Evolutionary conservation across 1,284 basidiomycete species (phyloP).

Genomic region (Golubevia pallescens): DNA sequence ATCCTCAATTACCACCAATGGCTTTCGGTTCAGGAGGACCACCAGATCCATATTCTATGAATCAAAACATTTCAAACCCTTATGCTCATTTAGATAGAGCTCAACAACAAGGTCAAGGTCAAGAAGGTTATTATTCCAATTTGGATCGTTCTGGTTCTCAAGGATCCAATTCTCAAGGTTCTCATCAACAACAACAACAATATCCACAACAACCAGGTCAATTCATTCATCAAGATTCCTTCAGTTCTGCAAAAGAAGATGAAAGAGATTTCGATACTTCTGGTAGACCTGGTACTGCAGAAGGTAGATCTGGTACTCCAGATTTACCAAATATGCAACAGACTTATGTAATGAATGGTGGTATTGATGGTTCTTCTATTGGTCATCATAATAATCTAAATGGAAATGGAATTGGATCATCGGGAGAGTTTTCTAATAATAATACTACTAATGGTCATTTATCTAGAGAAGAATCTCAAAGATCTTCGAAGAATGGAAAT

Average conservation of each 20-base stretch:
- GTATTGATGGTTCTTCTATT: constrained; percentile 4
- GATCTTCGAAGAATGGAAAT: too few species aligned
- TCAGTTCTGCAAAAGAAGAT: neutral
- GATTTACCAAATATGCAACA: constrained; percentile 49
- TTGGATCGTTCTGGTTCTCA: constrained; percentile 17
- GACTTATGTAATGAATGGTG: constrained; percentile 25
- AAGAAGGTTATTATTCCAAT: constrained; percentile 5
- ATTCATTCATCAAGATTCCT: neutral
- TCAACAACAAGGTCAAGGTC: constrained; percentile 13
- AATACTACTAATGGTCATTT: neutral
- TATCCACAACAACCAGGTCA: neutral
- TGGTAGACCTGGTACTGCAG: constrained; percentile 29
- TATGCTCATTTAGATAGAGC: constrained; percentile 50
- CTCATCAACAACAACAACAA: neutral
- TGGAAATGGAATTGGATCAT: too few species aligned
- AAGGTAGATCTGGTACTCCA: constrained; percentile 39
- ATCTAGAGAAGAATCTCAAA: constrained; percentile 4
- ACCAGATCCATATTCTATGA: constrained; percentile 30
- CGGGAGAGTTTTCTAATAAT: too few species aligned
- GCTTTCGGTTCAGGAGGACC: constrained; percentile 33
- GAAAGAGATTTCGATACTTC: constrained; percentile 17
- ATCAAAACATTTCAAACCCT: constrained; percentile 43
- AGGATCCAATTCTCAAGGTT: constrained; percentile 9
- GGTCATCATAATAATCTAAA: neutral
- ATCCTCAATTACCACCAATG: constrained; percentile 39